phyloP scores from a whole-genome alignment of 148 eudicot genomes.

The Suaeda aralocaspica region DNA sequence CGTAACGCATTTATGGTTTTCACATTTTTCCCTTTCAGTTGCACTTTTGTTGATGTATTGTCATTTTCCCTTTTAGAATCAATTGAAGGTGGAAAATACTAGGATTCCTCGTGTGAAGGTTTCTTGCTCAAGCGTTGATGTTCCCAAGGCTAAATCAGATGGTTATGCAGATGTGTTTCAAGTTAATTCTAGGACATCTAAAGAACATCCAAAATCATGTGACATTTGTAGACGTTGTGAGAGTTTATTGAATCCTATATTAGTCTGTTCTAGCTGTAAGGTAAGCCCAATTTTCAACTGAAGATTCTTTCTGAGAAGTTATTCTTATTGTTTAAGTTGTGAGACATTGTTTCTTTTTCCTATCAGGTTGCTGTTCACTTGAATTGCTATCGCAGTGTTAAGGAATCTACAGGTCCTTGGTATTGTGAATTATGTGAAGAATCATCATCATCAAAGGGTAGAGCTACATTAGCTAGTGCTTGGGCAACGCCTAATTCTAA shows the following conservation, averaged over 20 bases:
- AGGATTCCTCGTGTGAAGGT: constrained; percentile 59
- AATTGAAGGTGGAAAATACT: constrained; percentile 39
- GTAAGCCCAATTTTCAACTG: constrained; percentile 31
- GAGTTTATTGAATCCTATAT: constrained; percentile 66
- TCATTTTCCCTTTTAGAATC: constrained; percentile 31
- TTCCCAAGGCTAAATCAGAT: constrained; percentile 44
- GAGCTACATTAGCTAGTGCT: constrained; percentile 32
- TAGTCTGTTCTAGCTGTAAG: constrained; percentile 92
- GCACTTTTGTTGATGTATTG: neutral
- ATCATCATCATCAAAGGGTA: constrained; percentile 38
- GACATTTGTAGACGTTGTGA: constrained; percentile 81
- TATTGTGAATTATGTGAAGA: constrained; percentile 90
- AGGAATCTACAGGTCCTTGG: constrained; percentile 87
- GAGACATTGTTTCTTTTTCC: constrained; percentile 8
- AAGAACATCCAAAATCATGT: constrained; percentile 59
- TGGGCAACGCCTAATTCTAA: constrained; percentile 45
- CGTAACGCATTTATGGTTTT: neutral
- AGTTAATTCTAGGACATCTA: constrained; percentile 39
- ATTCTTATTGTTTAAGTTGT: neutral
- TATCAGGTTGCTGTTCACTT: constrained; percentile 87
- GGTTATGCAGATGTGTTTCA: constrained; percentile 52
- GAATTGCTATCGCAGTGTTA: constrained; percentile 80
- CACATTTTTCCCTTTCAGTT: neutral
- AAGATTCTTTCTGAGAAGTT: neutral
- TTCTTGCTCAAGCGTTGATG: constrained; percentile 47